A percentile compares a stretch with the other conserved stretches of the same genome.
These are phyloP conservation scores for Sphaerulina populicola DNA, from an alignment of 2,329 filamentous ascomycete genomes.

Conservation along the genomic window DNA sequence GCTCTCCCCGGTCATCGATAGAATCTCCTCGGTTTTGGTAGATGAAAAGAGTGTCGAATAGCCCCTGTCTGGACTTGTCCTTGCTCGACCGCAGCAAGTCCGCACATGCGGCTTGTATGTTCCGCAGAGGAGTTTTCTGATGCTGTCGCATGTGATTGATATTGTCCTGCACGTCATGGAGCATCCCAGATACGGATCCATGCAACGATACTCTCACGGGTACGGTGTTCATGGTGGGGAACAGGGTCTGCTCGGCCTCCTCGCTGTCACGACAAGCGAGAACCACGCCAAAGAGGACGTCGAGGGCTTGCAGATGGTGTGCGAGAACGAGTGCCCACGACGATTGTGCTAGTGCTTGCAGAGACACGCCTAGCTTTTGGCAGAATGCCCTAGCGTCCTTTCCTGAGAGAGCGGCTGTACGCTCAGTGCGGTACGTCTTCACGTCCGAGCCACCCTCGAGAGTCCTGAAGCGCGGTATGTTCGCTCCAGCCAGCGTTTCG, in stretches of 20 bases:
- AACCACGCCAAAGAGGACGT: constrained; percentile 74
- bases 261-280: constrained; percentile 76
- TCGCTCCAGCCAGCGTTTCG: constrained; percentile 52
- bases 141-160: constrained; percentile 58
- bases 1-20: constrained; percentile 8
- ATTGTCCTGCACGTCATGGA: constrained; percentile 65
- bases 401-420: constrained; percentile 37
- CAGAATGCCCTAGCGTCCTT: constrained; percentile 52
- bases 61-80: constrained; percentile 30
- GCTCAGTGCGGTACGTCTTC: constrained; percentile 40
- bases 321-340: constrained; percentile 68
- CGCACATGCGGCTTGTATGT: constrained; percentile 48
- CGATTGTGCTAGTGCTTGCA: constrained; percentile 68
- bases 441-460: constrained; percentile 14
- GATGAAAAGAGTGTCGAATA: constrained; percentile 60
- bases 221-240: constrained; percentile 90
- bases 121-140: constrained; percentile 69
- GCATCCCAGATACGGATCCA: constrained; percentile 55
- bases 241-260: constrained; percentile 58
- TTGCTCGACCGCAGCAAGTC: constrained; percentile 3
- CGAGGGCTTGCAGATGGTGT: constrained; percentile 53
- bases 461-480: constrained; percentile 36
- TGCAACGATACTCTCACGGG: constrained; percentile 65
- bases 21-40: constrained; percentile 50
- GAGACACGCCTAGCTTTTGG: constrained; percentile 56